Conservation (phyloP, 2,329 filamentous ascomycete species). For the Aschersonia sp. region DNA sequence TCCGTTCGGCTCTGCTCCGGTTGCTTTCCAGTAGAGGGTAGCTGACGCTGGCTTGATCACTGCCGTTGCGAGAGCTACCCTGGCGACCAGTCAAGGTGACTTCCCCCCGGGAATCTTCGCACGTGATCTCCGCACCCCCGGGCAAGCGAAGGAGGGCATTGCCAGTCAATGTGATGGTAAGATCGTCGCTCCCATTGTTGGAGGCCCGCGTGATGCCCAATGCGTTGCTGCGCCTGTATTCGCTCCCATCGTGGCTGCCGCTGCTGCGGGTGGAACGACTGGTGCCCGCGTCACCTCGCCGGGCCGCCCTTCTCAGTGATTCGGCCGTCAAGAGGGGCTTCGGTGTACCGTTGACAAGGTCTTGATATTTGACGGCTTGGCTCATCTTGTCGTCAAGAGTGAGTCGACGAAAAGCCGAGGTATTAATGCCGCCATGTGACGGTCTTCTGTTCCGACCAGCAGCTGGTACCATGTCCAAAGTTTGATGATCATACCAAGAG, state of each 20-base stretch:
- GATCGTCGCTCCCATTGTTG: slow-evolving; percentile 32
- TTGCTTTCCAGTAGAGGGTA: slow-evolving; percentile 31
- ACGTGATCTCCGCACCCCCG: slow-evolving; percentile 39
- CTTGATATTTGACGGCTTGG: slow-evolving; percentile 32
- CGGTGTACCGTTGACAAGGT: slow-evolving; percentile 31
- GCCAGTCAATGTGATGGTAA: slow-evolving; percentile 46
- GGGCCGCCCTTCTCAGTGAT: slow-evolving; percentile 34
- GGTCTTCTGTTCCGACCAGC: slow-evolving; percentile 19
- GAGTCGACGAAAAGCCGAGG: slow-evolving; percentile 17
- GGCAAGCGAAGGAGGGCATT: slow-evolving; percentile 40
- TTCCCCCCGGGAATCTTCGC: slow-evolving; percentile 38
- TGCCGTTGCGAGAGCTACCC: slow-evolving; percentile 24
- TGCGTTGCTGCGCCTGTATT: slow-evolving; percentile 45
- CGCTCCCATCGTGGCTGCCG: slow-evolving; percentile 48
- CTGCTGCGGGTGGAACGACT: slow-evolving; percentile 44
- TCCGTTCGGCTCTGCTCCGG: slow-evolving; percentile 26
- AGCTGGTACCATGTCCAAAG: slow-evolving; percentile 25
- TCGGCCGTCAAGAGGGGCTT: slow-evolving; percentile 39
- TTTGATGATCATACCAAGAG: slow-evolving; percentile 21
- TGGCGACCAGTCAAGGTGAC: slow-evolving; percentile 35
- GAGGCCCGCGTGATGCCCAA: slow-evolving; percentile 44
- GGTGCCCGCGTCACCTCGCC: slow-evolving; percentile 29
- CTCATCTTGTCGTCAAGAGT: slow-evolving; percentile 21
- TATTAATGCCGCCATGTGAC: slow-evolving; percentile 24
- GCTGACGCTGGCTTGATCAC: slow-evolving; percentile 35